phyloP scores from a whole-genome alignment of 805 yeast genomes.

The Lachancea cidri region DNA sequence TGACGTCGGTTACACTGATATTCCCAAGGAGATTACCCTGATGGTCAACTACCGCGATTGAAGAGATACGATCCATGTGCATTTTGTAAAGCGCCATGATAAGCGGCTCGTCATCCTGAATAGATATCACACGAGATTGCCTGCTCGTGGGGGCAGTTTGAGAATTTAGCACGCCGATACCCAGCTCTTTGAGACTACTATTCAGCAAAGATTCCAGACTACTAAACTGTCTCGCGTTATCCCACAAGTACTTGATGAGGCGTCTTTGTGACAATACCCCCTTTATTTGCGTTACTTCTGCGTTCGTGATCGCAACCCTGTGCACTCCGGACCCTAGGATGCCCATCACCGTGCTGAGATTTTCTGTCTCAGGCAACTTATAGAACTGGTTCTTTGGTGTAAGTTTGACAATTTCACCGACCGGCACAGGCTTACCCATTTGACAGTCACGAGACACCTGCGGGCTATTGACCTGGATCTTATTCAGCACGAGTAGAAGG shows the following conservation, averaged over 20 bases:
- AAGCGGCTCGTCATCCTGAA: conserved; percentile 80
- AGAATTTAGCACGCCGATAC: conserved; percentile 57
- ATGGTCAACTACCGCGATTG: conserved; percentile 87
- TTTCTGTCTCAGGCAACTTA: conserved; percentile 64
- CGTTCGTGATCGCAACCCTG: conserved; percentile 74
- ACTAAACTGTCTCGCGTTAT: conserved; percentile 82
- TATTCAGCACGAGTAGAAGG: conserved; percentile 76
- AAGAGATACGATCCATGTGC: conserved; percentile 79
- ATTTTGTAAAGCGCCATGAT: conserved; percentile 82
- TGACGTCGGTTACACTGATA: conserved; percentile 91
- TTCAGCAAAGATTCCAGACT: conserved; percentile 70
- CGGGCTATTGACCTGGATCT: conserved; percentile 39
- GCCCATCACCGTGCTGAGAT: conserved; percentile 71
- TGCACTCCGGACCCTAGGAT: conserved; percentile 94
- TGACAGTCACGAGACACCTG: conserved; percentile 54
- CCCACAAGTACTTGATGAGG: conserved; percentile 81
- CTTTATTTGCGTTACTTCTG: conserved; percentile 49
- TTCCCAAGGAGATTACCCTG: conserved; percentile 77
- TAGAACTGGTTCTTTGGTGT: conserved; percentile 87
- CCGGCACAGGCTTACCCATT: conserved; percentile 86
- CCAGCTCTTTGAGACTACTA: conserved; percentile 62
- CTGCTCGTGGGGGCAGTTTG: conserved; percentile 34
- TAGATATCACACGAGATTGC: conserved; percentile 60
- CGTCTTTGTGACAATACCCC: conserved; percentile 92
- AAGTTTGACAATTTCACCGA: conserved; percentile 75